Evolutionary conservation across 805 yeast genomes (phyloP), one percentile per base, ranked within the genome.

Genomic region (Kodamaea leandrae): DNA sequence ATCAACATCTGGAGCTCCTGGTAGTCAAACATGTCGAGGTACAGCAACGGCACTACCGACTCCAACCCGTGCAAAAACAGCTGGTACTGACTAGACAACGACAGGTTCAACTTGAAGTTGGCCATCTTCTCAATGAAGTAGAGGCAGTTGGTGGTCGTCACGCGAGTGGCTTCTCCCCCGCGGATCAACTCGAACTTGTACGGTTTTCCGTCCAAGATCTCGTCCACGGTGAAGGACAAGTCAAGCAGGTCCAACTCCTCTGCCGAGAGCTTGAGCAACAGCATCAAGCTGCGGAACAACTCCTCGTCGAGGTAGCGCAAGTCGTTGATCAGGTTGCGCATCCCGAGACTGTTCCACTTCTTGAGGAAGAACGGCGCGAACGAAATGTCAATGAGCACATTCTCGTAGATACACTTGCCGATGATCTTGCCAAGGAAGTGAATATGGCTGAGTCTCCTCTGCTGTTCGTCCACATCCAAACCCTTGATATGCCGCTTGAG

Each of bases 371-470:
- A 87, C 2, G 91, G 86, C 0, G 97, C 89, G 72, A 91, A 90
- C 13, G 80, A 76, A 17, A 86, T 76, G 59, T 90, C 95, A 6
- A 91, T 78, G 47, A 91, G 67, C 3, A 89, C 82, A 39, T 80
- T 80, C 41, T 87, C 96, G 57, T 86, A 88, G 3, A 91, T 66
- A 54, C 97, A 90, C 57, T 89, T 91, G 1, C 97, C 99, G 33
- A 91, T 71, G 4, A 89, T 68, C 65, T 74, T 81, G 0, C 99
- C 99, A 49, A 90, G 60, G 52, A 90, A 90, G 52, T 72, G 72
- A 48, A 74, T 55, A 41, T 70, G 61, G 21, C 53, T 43, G 18
- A 65, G 55, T 25, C 57, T 51, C 28, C 44, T 47, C 15, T 49
- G 52, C 41, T 65, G 61, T 30, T 43, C 21, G 3, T 60, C 61